Conservation (phyloP, 139 green algal species). For the Zygnema cylindricum region DNA sequence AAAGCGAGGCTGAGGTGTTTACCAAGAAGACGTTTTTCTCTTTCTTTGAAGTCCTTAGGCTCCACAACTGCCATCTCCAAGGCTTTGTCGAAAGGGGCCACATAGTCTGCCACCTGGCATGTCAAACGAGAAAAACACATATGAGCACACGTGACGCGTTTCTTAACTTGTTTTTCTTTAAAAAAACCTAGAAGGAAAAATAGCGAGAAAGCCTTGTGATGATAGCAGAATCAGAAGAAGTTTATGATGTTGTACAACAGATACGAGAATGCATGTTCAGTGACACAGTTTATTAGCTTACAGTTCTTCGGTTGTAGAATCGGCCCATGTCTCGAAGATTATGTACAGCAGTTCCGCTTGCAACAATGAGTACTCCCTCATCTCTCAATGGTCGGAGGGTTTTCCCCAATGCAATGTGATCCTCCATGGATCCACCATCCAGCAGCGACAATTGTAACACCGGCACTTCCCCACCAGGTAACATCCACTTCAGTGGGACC, state of each 20-base stretch:
- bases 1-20: too few species aligned
- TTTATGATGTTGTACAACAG: too few species aligned
- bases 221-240: too few species aligned
- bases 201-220: too few species aligned
- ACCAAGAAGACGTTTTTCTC: background rate
- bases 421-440: slow-evolving; percentile 45
- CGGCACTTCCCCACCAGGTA: slow-evolving; percentile 72
- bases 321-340: slow-evolving; percentile 46
- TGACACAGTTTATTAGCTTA: too few species aligned
- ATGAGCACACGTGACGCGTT: too few species aligned
- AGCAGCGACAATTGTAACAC: slow-evolving; percentile 74
- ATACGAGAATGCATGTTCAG: too few species aligned
- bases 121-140: too few species aligned
- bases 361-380: slow-evolving; percentile 79
- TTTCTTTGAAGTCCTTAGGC: background rate
- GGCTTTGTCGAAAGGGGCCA: slow-evolving; percentile 12
- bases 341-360: slow-evolving; percentile 38
- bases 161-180: too few species aligned
- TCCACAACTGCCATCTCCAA: background rate
- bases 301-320: background rate
- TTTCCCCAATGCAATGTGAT: slow-evolving; percentile 68
- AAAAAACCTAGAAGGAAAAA: too few species aligned
- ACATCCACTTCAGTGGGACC: slow-evolving; percentile 77
- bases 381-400: slow-evolving; percentile 76
- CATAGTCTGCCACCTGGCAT: slow-evolving; percentile 22